Percentiles rank a stretch among this genome's conserved stretches.
phyloP scores from a whole-genome alignment of 257 asterid genomes.

The Solanum piurae region DNA sequence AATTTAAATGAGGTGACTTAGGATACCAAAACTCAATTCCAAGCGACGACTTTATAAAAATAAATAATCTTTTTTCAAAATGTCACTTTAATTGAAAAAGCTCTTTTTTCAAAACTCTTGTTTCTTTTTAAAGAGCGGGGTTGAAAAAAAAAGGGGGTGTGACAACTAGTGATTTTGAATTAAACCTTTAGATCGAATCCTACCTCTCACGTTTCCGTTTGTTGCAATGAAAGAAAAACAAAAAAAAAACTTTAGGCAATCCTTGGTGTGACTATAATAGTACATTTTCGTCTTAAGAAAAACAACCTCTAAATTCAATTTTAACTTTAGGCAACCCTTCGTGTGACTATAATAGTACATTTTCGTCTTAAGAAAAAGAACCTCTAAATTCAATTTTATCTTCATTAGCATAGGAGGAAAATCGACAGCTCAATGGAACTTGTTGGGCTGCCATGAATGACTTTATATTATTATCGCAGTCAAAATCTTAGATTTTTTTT shows the following conservation, averaged over 20 bases:
- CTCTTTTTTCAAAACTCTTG: not conserved
- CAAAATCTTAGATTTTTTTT: too few species aligned
- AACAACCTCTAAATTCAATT: too few species aligned
- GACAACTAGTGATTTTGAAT: not conserved
- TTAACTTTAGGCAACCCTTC: not conserved
- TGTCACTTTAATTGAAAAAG: not conserved
- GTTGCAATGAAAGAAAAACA: not conserved
- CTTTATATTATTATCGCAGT: not conserved
- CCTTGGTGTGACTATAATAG: not conserved
- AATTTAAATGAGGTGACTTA: not conserved
- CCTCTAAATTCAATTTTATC: too few species aligned
- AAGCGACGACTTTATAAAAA: not conserved
- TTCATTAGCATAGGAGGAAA: not conserved
- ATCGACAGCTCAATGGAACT: not conserved
- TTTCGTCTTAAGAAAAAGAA: not conserved
- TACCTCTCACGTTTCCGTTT: not conserved
- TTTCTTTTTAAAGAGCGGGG: not conserved
- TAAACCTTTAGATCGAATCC: not conserved
- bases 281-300: not conserved
- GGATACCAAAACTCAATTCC: not conserved
- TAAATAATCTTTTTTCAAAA: too few species aligned
- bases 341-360: not conserved
- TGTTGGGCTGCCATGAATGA: not conserved
- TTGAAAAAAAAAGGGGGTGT: not conserved
- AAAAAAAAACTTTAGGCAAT: too few species aligned